Evolutionary conservation across 805 yeast genomes (phyloP).

Genomic region (Candida morakotiae): DNA sequence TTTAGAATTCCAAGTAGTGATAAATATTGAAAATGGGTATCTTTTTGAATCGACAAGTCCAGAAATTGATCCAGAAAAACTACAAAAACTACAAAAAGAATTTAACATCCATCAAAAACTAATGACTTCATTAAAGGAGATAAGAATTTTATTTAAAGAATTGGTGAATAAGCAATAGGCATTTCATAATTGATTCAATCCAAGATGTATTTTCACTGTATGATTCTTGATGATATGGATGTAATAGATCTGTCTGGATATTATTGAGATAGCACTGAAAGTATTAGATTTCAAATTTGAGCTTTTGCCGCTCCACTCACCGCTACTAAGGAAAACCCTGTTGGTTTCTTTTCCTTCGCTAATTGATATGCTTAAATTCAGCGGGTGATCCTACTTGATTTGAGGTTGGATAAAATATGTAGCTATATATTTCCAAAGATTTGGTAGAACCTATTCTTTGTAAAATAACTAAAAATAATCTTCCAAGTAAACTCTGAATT

Average conservation of each 20-base stretch:
- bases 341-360: conserved; percentile 45
- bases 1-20: conserved; percentile 38
- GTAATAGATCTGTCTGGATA: no score
- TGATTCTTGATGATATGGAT: no score
- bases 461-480: not conserved
- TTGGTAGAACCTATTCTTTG: conserved; percentile 3
- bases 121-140: conserved; percentile 18
- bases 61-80: conserved; percentile 17
- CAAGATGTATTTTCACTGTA: no score
- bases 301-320: conserved; percentile 37
- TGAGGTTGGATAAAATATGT: conserved; percentile 34
- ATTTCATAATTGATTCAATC: no score
- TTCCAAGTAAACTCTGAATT: conserved; percentile 3
- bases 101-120: conserved; percentile 25
- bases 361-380: conserved; percentile 43
- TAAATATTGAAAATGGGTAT: conserved; percentile 43
- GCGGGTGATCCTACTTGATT: conserved; percentile 36
- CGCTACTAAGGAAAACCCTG: conserved; percentile 43
- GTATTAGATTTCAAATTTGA: conserved; percentile 41
- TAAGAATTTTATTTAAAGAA: conserved; percentile 8
- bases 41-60: conserved; percentile 38
- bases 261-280: no score
- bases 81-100: conserved; percentile 15
- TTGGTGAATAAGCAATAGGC: conserved; percentile 1
- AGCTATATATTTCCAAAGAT: not conserved